Percentiles rank a stretch among this genome's conserved stretches.
Evolutionary conservation across 1,284 basidiomycete genomes (phyloP).

Genomic region (Ustilago xerochloae): DNA sequence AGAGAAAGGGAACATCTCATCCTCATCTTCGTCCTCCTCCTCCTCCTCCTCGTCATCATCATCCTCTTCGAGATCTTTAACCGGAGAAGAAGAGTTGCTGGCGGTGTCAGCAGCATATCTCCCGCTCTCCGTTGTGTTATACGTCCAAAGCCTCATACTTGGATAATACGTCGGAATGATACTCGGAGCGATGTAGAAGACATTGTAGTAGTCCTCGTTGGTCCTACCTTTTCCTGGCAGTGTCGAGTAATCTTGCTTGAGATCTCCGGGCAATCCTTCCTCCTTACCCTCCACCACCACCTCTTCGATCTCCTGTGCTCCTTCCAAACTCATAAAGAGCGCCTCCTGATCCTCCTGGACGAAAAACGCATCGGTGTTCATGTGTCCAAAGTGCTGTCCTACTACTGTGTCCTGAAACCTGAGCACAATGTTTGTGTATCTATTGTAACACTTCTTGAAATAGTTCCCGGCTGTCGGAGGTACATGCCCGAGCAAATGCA

Average conservation of each 20-base stretch:
- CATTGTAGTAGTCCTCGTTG: slow-evolving; percentile 57
- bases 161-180: slow-evolving; percentile 91
- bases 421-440: slow-evolving; percentile 82
- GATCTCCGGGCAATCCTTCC: slow-evolving; percentile 46
- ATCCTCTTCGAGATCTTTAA: slow-evolving; percentile 30
- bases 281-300: neutral
- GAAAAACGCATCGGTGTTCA: slow-evolving; percentile 69
- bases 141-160: slow-evolving; percentile 79
- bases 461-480: slow-evolving; percentile 84
- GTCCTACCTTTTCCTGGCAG: slow-evolving; percentile 57
- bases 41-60: slow-evolving; percentile 37
- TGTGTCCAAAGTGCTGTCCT: slow-evolving; percentile 84
- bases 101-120: slow-evolving; percentile 7
- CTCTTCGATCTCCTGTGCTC: neutral
- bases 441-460: slow-evolving; percentile 82
- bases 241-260: slow-evolving; percentile 63
- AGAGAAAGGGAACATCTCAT: slow-evolving; percentile 15
- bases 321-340: neutral
- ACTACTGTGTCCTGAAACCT: slow-evolving; percentile 90
- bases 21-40: slow-evolving; percentile 55
- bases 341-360: slow-evolving; percentile 61
- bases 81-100: neutral
- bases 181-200: slow-evolving; percentile 59
- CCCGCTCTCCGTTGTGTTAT: slow-evolving; percentile 61
- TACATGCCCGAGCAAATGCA: slow-evolving; percentile 73